Conservation (phyloP, 208 protist species). For the Acanthamoeba pearcei region DNA sequence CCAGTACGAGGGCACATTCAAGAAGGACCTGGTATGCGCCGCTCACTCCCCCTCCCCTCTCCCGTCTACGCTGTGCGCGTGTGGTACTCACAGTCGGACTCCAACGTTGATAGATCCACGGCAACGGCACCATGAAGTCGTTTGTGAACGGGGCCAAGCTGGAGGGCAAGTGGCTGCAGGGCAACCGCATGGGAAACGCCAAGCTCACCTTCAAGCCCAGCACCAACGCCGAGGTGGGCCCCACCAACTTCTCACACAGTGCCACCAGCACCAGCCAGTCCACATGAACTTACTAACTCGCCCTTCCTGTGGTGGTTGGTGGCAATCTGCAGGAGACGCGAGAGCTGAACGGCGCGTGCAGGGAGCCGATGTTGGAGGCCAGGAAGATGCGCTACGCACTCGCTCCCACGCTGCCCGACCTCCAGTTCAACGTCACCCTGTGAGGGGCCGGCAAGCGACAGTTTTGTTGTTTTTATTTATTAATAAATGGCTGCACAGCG, state of each 20-base stretch:
- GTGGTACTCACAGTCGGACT: not conserved
- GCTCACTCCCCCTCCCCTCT: not conserved
- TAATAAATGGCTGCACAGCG: too few relatives aligned
- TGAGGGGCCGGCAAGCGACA: not conserved
- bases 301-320: too few relatives aligned
- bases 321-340: not conserved
- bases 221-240: not conserved
- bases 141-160: slow-evolving; percentile 62
- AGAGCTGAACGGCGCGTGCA: slow-evolving; percentile 17
- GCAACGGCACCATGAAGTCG: not conserved
- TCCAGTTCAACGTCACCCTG: slow-evolving; percentile 57
- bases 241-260: not conserved
- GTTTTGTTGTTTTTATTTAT: too few relatives aligned
- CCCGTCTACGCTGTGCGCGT: not conserved
- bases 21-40: slow-evolving; percentile 3
- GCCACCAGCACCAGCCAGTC: too few relatives aligned
- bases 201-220: slow-evolving; percentile 69
- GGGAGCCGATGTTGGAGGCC: slow-evolving; percentile 45
- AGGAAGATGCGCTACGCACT: slow-evolving; percentile 13
- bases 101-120: not conserved
- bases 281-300: too few relatives aligned
- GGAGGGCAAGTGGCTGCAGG: slow-evolving; percentile 41
- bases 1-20: slow-evolving; percentile 50
- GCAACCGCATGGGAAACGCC: slow-evolving; percentile 15
- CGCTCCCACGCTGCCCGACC: slow-evolving; percentile 30